Evolutionary conservation across 306 rosid species (phyloP).

Genomic region (Rubus parviflorus): DNA sequence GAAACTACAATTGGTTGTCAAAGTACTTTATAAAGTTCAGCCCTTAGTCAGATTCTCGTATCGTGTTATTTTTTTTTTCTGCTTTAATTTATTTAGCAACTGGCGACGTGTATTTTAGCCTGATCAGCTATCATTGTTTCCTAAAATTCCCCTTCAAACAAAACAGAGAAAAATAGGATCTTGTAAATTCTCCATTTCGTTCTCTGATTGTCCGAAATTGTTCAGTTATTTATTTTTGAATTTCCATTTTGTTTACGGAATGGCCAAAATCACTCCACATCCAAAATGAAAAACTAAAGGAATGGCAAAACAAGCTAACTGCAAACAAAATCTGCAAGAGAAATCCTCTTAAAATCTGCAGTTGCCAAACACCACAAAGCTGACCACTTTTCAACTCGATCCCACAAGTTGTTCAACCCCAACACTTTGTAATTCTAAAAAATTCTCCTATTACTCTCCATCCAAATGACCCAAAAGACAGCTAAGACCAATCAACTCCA

Average conservation of each 20-base stretch:
- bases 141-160: background rate
- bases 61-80: too few relatives aligned
- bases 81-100: background rate
- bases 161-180: background rate
- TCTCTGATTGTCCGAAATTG: background rate
- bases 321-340: too few relatives aligned
- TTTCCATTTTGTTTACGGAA: background rate
- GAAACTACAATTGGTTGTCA: background rate
- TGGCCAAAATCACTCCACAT: too few relatives aligned
- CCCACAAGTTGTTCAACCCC: background rate
- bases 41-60: background rate
- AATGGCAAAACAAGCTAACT: too few relatives aligned
- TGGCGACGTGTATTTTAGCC: background rate
- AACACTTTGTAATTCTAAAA: background rate
- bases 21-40: background rate
- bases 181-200: background rate
- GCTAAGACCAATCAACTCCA: background rate
- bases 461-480: background rate
- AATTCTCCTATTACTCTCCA: background rate
- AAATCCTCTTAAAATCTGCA: too few relatives aligned
- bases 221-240: background rate
- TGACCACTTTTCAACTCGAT: background rate
- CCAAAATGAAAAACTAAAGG: too few relatives aligned
- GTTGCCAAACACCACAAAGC: background rate
- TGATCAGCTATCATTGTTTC: background rate